phyloP scores from a whole-genome alignment of 2,329 filamentous ascomycete species.

The Clarireedia monteithiana region DNA sequence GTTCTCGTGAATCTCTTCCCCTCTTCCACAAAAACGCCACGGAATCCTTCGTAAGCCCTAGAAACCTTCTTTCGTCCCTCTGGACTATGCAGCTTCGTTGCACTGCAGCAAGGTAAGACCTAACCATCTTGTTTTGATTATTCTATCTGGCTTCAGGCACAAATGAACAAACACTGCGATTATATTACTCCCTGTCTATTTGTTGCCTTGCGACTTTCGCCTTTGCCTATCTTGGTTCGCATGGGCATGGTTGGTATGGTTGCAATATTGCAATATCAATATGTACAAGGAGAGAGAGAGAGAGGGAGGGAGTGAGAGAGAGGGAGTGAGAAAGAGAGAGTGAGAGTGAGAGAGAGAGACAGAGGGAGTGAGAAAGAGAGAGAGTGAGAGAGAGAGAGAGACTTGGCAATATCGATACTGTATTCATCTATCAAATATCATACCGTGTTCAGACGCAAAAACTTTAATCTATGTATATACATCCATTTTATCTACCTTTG shows the following conservation, averaged over 20 bases:
- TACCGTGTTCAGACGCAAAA: too few species aligned
- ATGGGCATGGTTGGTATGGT: not conserved
- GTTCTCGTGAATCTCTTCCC: not conserved
- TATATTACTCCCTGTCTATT: not conserved
- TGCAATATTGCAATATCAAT: not conserved
- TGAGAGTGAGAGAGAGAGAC: too few species aligned
- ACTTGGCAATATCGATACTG: too few species aligned
- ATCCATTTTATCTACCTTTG: too few species aligned
- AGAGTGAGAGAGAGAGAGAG: not conserved
- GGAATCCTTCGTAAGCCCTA: slow-evolving; percentile 6
- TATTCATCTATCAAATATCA: too few species aligned
- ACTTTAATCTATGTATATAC: too few species aligned
- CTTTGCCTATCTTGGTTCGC: too few species aligned
- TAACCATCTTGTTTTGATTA: not conserved
- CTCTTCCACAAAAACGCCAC: not conserved
- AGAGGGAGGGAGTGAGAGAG: too few species aligned
- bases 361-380: too few species aligned
- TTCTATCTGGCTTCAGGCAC: not conserved
- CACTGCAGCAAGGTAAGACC: not conserved
- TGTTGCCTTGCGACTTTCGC: not conserved
- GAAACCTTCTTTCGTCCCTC: not conserved
- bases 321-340: too few species aligned
- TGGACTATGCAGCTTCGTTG: not conserved
- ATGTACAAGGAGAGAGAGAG: not conserved
- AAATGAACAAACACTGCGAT: not conserved